Conservation (phyloP, 2,329 filamentous ascomycete species). For the Penicillium fuscoglaucum region DNA sequence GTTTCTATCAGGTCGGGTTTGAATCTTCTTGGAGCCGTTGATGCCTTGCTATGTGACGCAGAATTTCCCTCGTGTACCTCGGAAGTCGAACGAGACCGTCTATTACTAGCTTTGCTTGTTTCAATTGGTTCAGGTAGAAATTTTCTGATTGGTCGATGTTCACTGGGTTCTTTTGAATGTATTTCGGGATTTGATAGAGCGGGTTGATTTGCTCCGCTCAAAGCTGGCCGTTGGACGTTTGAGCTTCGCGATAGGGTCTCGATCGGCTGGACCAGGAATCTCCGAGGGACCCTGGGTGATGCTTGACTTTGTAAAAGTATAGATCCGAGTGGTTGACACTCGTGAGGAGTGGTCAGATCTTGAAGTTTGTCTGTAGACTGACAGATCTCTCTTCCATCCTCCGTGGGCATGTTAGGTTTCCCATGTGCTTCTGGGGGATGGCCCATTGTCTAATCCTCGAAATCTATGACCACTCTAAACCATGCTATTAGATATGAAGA, state of each 20-base stretch:
- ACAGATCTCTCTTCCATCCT: neutral
- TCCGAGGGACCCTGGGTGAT: constrained; percentile 20
- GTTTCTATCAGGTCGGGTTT: constrained; percentile 37
- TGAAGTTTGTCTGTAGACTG: neutral
- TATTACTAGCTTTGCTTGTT: constrained; percentile 62
- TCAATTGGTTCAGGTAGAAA: constrained; percentile 58
- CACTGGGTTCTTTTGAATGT: neutral
- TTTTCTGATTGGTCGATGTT: constrained; percentile 16
- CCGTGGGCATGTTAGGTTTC: neutral
- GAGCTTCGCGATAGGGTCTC: constrained; percentile 47
- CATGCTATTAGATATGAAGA: neutral
- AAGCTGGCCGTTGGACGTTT: constrained; percentile 13
- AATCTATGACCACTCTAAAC: neutral
- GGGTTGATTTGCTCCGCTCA: constrained; percentile 15
- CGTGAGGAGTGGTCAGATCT: neutral
- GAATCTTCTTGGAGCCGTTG: constrained; percentile 27
- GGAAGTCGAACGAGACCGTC: constrained; percentile 32
- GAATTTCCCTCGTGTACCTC: constrained; percentile 24
- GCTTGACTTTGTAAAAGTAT: neutral
- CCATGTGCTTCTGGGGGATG: neutral
- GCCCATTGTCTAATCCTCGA: constrained; percentile 1
- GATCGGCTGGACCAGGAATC: constrained; percentile 45
- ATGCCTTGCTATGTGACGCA: neutral
- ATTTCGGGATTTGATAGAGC: constrained; percentile 1
- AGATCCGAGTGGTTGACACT: neutral